A percentile compares a stretch with the other conserved stretches of the same genome.
These are phyloP conservation scores for Naganishia cerealis DNA, from an alignment of 1,284 basidiomycete genomes.

Conservation along the genomic window DNA sequence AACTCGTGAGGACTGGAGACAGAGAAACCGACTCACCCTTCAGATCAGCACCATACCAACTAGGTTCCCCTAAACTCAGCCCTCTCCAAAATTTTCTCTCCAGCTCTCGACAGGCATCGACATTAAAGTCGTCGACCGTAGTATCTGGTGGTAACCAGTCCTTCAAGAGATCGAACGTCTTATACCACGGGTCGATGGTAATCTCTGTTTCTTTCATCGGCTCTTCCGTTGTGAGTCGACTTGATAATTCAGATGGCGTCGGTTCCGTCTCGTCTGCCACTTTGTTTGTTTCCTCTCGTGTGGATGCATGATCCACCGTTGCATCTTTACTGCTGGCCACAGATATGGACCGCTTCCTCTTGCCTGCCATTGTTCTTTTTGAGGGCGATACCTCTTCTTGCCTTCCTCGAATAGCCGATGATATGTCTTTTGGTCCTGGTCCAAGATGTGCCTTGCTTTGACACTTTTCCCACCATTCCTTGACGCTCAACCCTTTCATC, in stretches of 20 bases:
- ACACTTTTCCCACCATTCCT: conserved; percentile 85
- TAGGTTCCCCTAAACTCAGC: conserved; percentile 68
- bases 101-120: conserved; percentile 79
- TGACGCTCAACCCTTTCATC: conserved; percentile 68
- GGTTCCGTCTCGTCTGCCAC: background rate
- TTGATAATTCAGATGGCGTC: background rate
- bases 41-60: conserved; percentile 96
- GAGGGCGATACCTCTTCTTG: conserved; percentile 34
- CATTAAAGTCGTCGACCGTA: conserved; percentile 70
- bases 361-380: conserved; percentile 21
- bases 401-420: conserved; percentile 46
- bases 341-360: conserved; percentile 16
- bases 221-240: conserved; percentile 2
- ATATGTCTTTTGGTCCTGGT: conserved; percentile 45
- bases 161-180: conserved; percentile 66
- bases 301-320: background rate
- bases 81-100: conserved; percentile 92
- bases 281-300: background rate
- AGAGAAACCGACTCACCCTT: conserved; percentile 59
- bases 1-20: background rate
- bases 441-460: conserved; percentile 57
- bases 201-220: conserved; percentile 13
- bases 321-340: background rate
- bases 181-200: conserved; percentile 59
- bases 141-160: conserved; percentile 79